Conservation (phyloP, 495 filamentous ascomycete species). For the Aspergillus ellipticus region DNA sequence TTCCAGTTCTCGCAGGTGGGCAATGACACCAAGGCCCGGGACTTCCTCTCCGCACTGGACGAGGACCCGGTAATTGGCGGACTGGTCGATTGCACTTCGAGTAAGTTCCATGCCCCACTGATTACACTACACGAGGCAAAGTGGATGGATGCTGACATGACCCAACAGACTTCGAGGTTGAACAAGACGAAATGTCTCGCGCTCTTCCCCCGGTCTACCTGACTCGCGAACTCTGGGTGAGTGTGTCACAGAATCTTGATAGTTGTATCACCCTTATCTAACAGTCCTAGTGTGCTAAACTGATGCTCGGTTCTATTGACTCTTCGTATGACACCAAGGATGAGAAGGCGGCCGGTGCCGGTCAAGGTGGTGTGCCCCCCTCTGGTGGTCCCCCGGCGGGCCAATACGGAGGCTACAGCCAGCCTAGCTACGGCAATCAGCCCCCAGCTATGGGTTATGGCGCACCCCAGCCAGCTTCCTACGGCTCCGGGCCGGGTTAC, state of each 20-base stretch:
- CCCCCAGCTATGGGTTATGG: slow-evolving; percentile 13
- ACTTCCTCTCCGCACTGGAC: slow-evolving; percentile 61
- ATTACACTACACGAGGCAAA: background rate
- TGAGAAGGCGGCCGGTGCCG: slow-evolving; percentile 42
- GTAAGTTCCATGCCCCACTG: slow-evolving; percentile 41
- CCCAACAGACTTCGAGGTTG: slow-evolving; percentile 59
- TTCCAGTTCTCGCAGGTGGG: slow-evolving; percentile 77
- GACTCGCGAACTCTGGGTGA: slow-evolving; percentile 63
- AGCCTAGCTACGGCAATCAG: slow-evolving; percentile 19
- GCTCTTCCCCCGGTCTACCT: slow-evolving; percentile 53
- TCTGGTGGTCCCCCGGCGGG: slow-evolving; percentile 24
- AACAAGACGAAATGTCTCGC: slow-evolving; percentile 60
- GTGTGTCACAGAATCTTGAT: slow-evolving; percentile 4
- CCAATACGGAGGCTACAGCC: slow-evolving; percentile 34
- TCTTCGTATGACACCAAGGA: slow-evolving; percentile 63
- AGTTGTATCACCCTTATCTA: background rate
- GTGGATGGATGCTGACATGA: background rate
- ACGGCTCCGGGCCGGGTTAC: slow-evolving; percentile 15
- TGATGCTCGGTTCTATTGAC: slow-evolving; percentile 69
- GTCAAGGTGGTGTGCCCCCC: slow-evolving; percentile 19
- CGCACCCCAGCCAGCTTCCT: slow-evolving; percentile 15
- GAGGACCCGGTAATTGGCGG: slow-evolving; percentile 58
- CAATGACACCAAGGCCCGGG: slow-evolving; percentile 61
- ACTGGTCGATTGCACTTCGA: slow-evolving; percentile 70
- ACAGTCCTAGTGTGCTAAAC: slow-evolving; percentile 52